phyloP scores from a whole-genome alignment of 345 rosid genomes.

The Mangifera indica region DNA sequence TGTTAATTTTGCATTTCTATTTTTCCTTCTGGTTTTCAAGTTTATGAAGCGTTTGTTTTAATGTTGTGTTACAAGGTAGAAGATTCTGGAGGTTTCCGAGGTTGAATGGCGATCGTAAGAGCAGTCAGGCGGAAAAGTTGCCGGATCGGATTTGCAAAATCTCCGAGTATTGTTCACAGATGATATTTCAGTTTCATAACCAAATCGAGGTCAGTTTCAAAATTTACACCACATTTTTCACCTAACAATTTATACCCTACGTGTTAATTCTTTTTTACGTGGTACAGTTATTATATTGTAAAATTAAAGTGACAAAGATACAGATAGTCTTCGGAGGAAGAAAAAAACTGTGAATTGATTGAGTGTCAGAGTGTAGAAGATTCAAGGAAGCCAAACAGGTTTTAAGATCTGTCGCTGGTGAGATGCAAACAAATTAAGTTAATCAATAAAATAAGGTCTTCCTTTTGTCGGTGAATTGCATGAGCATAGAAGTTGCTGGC shows the following conservation, averaged over 20 bases:
- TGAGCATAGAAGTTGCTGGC: conserved; percentile 19
- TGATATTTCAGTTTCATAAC: conserved; percentile 66
- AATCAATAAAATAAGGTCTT: conserved; percentile 18
- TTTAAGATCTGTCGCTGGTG: conserved; percentile 4
- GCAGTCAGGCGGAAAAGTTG: conserved; percentile 39
- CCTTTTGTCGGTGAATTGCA: conserved; percentile 17
- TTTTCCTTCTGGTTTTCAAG: neutral
- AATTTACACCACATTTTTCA: conserved; percentile 11
- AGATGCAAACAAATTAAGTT: conserved; percentile 26
- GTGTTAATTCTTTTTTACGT: neutral
- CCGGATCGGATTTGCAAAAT: conserved; percentile 55
- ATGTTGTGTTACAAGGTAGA: conserved; percentile 34
- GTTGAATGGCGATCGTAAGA: conserved; percentile 46
- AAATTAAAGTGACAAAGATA: neutral
- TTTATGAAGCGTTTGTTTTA: neutral
- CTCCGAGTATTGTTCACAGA: conserved; percentile 69
- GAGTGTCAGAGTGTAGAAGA: conserved; percentile 22
- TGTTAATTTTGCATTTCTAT: neutral
- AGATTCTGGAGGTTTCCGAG: conserved; percentile 64
- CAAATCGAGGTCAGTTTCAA: conserved; percentile 50
- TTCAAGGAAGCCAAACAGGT: conserved; percentile 24
- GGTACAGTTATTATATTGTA: neutral
- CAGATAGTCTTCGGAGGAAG: neutral
- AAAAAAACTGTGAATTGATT: conserved; percentile 3
- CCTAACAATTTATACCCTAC: neutral